A percentile compares a stretch with the other conserved stretches of the same genome.
Conservation (phyloP, 2,329 filamentous ascomycete genomes). For the Talaromyces sp. region DNA sequence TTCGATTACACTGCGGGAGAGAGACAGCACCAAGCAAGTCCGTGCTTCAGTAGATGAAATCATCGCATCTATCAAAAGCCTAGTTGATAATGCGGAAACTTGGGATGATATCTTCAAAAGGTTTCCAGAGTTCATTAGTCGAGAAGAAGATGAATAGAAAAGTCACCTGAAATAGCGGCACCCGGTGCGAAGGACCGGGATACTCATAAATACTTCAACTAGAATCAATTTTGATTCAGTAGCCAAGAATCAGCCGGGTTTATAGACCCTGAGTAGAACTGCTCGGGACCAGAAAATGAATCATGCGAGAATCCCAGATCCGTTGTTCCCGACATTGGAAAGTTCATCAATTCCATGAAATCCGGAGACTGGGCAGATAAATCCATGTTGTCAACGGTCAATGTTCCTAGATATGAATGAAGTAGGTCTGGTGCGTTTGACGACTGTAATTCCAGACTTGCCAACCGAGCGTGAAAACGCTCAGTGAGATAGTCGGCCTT, state of each 20-base stretch:
- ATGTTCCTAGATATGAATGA: not conserved
- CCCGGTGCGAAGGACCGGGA: too few species aligned
- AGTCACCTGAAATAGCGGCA: too few species aligned
- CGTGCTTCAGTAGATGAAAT: constrained; percentile 67
- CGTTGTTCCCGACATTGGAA: constrained; percentile 10
- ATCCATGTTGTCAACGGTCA: constrained; percentile 2
- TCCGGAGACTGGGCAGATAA: not conserved
- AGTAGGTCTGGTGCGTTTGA: not conserved
- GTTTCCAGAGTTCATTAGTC: constrained; percentile 67
- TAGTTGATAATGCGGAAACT: constrained; percentile 49
- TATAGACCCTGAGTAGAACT: constrained; percentile 4
- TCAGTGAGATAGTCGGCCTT: constrained; percentile 26
- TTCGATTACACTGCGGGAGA: constrained; percentile 71
- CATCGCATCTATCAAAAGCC: constrained; percentile 57
- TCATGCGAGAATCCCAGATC: constrained; percentile 11
- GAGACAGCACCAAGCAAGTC: constrained; percentile 76
- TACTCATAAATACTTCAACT: too few species aligned
- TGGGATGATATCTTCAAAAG: constrained; percentile 63
- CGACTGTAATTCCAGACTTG: not conserved
- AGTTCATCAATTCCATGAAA: not conserved
- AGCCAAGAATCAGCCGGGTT: constrained; percentile 8
- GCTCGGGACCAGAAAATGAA: constrained; percentile 9
- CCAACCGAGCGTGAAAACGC: constrained; percentile 9
- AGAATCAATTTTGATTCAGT: constrained; percentile 3
- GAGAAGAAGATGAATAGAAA: not conserved